Conservation (phyloP, 2,329 filamentous ascomycete genomes). For the Akanthomyces uredinophilus region DNA sequence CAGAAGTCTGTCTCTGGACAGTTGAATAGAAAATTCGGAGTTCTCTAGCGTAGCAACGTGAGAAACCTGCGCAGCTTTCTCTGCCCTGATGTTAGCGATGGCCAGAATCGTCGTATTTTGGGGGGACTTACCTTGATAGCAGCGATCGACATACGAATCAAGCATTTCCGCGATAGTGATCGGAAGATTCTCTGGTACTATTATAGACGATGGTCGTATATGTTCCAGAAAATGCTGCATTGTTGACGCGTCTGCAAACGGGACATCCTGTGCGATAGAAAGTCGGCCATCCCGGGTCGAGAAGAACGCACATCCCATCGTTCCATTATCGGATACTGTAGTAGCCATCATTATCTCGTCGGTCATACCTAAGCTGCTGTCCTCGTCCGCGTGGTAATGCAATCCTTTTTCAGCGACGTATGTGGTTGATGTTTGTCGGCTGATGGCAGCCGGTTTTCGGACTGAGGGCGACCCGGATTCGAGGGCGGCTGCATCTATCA, state of each 20-base stretch:
- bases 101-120: background rate
- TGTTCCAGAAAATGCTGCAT: constrained; percentile 57
- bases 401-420: background rate
- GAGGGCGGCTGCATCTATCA: background rate
- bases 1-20: background rate
- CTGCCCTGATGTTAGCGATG: background rate
- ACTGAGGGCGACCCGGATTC: too few relatives aligned
- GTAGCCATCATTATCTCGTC: constrained; percentile 73
- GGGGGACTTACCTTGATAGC: constrained; percentile 13
- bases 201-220: constrained; percentile 49
- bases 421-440: background rate
- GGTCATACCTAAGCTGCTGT: constrained; percentile 32
- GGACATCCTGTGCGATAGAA: constrained; percentile 71
- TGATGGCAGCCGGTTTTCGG: background rate
- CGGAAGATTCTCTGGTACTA: constrained; percentile 46
- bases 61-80: background rate
- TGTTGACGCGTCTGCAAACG: constrained; percentile 61
- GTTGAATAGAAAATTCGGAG: background rate
- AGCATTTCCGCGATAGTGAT: constrained; percentile 31
- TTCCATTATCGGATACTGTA: constrained; percentile 64
- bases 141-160: constrained; percentile 19
- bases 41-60: background rate
- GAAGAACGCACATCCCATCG: constrained; percentile 82
- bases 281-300: constrained; percentile 63
- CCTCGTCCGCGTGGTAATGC: background rate